These are phyloP conservation scores for Suillus decipiens DNA, from an alignment of 768 basidiomycete species.

Conservation along the genomic window DNA sequence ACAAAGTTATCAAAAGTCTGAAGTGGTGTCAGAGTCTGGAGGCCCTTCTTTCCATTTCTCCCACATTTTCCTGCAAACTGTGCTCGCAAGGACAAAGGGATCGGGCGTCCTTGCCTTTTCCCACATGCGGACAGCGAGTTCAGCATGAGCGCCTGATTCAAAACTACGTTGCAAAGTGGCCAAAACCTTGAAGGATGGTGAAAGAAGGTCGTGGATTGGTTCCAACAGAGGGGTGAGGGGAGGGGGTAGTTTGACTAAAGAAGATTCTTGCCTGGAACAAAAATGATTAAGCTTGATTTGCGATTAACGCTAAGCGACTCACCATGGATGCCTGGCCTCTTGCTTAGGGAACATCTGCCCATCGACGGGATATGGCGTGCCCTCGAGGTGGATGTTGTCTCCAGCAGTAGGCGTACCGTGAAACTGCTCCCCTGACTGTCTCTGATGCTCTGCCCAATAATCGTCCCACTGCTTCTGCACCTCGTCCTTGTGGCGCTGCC, in stretches of 20 bases:
- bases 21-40: constrained; percentile 20
- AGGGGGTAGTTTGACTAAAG: constrained; percentile 61
- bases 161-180: constrained; percentile 54
- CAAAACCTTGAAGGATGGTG: constrained; percentile 55
- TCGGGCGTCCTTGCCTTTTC: constrained; percentile 66
- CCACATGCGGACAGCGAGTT: constrained; percentile 59
- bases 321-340: constrained; percentile 37
- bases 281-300: constrained; percentile 2
- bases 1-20: constrained; percentile 4
- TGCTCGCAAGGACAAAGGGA: constrained; percentile 49
- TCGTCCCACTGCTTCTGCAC: constrained; percentile 56
- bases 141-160: constrained; percentile 55
- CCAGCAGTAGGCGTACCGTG: constrained; percentile 10
- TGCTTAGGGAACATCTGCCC: constrained; percentile 13
- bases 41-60: constrained; percentile 32
- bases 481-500: constrained; percentile 42
- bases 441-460: constrained; percentile 33
- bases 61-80: constrained; percentile 42
- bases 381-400: constrained; percentile 39
- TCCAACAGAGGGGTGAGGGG: constrained; percentile 54
- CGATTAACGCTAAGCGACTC: constrained; percentile 23
- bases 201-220: constrained; percentile 54
- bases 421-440: constrained; percentile 21
- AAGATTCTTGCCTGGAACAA: constrained; percentile 45
- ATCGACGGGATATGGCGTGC: constrained; percentile 42